Base-by-base conservation (phyloP, 345 rosid genomes). In the Kernera saxatilis region DNA sequence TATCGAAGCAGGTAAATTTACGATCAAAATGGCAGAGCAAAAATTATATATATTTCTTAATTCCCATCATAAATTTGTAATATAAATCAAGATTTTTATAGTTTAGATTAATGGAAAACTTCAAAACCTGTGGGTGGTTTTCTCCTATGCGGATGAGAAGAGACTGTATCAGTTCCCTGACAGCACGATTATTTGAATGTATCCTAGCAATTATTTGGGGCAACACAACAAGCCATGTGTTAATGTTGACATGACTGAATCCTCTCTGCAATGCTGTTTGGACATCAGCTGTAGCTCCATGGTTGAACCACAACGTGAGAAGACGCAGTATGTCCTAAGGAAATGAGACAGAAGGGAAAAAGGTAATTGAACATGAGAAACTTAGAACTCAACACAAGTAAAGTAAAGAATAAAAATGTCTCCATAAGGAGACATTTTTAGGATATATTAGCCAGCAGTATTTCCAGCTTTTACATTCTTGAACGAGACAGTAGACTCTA, bases 191-290 rank as follows among this genome's bases (percentile, higher is more conserved):
- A 78, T 94, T 94, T 63, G 98, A 94, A 83, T 94, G 99, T 73
- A 94, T 94, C 83, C 99, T 85, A 75, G 99, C 99, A 77, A 94
- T 94, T 82, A 94, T 94, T 82, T 94, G 99, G 18, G 99, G 99
- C 70, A 94, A 81, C 76, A 94, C 97, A 71, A 83, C 98, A 69
- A 94, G 86, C 99, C 99, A 94, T 32, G 99, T 94, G 77, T 94
- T 85, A 64, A 94, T 91, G 79, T 90, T 94, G 76, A 94, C 98
- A 82, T 79, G 89, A 30, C 75, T 66, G 80, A 94, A 92, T 74
- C 99, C 99, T 65, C 74, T 84, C 84, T 82, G 82, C 41, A 94
- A 71, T 68, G 99, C 99, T 78, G 51, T 75, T 82, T 94, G 99
- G 78, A 94, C 98, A 55, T 94, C 98, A 62, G 77, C 80, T 30